Evolutionary conservation across 2,329 filamentous ascomycete species (phyloP).

Genomic region (Alternaria tenuissima): DNA sequence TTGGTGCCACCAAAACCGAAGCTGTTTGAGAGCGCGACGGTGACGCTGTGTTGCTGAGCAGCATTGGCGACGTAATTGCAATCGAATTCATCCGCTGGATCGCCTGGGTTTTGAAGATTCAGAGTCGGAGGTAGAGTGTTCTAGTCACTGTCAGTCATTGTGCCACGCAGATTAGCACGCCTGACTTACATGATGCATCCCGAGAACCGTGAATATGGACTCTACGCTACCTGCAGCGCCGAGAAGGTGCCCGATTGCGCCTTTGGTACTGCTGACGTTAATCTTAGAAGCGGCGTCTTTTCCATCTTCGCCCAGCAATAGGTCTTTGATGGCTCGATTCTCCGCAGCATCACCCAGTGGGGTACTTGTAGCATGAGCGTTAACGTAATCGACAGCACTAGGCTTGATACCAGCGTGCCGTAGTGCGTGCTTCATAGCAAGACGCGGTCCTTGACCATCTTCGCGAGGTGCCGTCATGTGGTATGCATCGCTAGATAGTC

Average conservation of each 20-base stretch:
- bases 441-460: conserved; percentile 80
- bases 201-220: conserved; percentile 82
- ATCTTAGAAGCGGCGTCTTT: conserved; percentile 68
- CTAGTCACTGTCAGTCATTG: conserved; percentile 56
- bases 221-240: conserved; percentile 93
- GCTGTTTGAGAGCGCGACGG: conserved; percentile 87
- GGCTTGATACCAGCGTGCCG: conserved; percentile 75
- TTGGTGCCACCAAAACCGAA: conserved; percentile 99
- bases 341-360: conserved; percentile 86
- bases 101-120: conserved; percentile 73
- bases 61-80: conserved; percentile 85
- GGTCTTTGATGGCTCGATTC: conserved; percentile 77
- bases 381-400: conserved; percentile 83
- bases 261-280: conserved; percentile 92
- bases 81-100: conserved; percentile 68
- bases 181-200: conserved; percentile 76
- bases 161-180: background rate
- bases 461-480: conserved; percentile 91
- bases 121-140: conserved; percentile 83
- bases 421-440: conserved; percentile 86
- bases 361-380: conserved; percentile 94
- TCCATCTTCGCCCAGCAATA: conserved; percentile 79
- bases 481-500: conserved; percentile 86
- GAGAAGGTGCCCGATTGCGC: conserved; percentile 87
- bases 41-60: conserved; percentile 74